phyloP scores from a whole-genome alignment of 2,329 filamentous ascomycete genomes.

The Sodiomyces alkalinus region DNA sequence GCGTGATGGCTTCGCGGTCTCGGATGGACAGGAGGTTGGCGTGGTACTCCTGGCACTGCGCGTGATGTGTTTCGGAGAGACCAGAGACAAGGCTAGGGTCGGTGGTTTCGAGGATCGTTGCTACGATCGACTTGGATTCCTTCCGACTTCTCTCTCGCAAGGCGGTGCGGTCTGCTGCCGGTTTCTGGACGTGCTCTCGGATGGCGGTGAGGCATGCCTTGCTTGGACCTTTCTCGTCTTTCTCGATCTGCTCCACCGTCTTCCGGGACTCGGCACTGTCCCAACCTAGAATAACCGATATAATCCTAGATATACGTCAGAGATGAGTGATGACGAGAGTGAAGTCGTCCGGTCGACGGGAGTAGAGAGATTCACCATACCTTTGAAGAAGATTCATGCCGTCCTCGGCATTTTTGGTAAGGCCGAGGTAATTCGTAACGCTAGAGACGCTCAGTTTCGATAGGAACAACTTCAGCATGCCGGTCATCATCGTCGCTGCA shows the following conservation, averaged over 20 bases:
- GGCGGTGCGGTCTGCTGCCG: constrained; percentile 38
- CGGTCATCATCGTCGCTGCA: constrained; percentile 68
- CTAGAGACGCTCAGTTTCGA: constrained; percentile 64
- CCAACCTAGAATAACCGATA: constrained; percentile 58
- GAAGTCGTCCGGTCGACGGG: neutral
- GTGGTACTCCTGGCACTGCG: constrained; percentile 53
- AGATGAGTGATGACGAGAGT: neutral
- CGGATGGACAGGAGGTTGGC: constrained; percentile 54
- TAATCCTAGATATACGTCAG: constrained; percentile 38
- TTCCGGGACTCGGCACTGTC: constrained; percentile 58
- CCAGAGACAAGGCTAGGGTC: constrained; percentile 27
- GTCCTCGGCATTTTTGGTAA: constrained; percentile 56
- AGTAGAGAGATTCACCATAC: too few species aligned
- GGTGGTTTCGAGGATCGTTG: constrained; percentile 43
- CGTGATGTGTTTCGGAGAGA: constrained; percentile 45
- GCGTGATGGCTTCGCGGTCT: constrained; percentile 57
- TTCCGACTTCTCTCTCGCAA: constrained; percentile 40
- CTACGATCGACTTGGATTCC: constrained; percentile 43
- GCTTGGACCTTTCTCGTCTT: constrained; percentile 38
- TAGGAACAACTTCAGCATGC: constrained; percentile 55
- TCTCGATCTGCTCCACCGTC: constrained; percentile 48
- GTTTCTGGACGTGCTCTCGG: constrained; percentile 36
- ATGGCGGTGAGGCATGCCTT: constrained; percentile 48
- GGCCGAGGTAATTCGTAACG: constrained; percentile 64
- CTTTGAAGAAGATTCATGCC: constrained; percentile 68